Percentiles rank a stretch among this genome's conserved stretches.
phyloP scores from a whole-genome alignment of 495 filamentous ascomycete genomes.

The Penicilliopsis zonata region DNA sequence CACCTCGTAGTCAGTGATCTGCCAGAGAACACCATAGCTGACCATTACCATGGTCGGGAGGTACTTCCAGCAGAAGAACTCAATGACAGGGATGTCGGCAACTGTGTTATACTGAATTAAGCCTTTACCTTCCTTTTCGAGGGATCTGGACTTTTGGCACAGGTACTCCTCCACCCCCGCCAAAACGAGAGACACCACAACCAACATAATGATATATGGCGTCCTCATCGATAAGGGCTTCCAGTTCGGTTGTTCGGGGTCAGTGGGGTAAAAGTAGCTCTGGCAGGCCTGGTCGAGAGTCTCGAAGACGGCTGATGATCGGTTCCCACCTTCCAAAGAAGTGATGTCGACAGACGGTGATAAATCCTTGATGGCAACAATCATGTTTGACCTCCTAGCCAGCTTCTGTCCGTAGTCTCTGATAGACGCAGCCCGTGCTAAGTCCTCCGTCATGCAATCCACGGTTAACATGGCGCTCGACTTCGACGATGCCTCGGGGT shows the following conservation, averaged over 20 bases:
- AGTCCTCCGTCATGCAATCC: background rate
- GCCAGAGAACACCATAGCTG: conserved; percentile 62
- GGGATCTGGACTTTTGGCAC: conserved; percentile 38
- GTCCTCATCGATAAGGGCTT: conserved; percentile 59
- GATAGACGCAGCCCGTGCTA: conserved; percentile 2
- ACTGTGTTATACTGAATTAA: conserved; percentile 40
- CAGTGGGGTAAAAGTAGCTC: conserved; percentile 36
- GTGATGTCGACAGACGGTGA: conserved; percentile 8
- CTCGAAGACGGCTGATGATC: background rate
- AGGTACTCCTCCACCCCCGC: conserved; percentile 47
- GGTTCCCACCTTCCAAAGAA: conserved; percentile 6
- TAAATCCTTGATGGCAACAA: conserved; percentile 8
- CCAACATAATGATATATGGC: conserved; percentile 45
- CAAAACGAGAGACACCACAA: conserved; percentile 43
- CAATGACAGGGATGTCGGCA: conserved; percentile 30
- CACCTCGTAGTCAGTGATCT: conserved; percentile 62
- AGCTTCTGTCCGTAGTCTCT: conserved; percentile 6
- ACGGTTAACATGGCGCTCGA: background rate
- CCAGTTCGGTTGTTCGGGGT: conserved; percentile 50
- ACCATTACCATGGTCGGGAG: conserved; percentile 57
- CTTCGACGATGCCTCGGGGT: background rate
- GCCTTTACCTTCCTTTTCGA: conserved; percentile 14
- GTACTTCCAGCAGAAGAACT: conserved; percentile 64
- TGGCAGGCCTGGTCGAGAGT: conserved; percentile 5
- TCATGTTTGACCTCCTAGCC: conserved; percentile 5